A percentile compares a stretch with the other conserved stretches of the same genome.
These are phyloP conservation scores for Xerocomellus intermedius DNA, from an alignment of 768 basidiomycete species.

Conservation along the genomic window DNA sequence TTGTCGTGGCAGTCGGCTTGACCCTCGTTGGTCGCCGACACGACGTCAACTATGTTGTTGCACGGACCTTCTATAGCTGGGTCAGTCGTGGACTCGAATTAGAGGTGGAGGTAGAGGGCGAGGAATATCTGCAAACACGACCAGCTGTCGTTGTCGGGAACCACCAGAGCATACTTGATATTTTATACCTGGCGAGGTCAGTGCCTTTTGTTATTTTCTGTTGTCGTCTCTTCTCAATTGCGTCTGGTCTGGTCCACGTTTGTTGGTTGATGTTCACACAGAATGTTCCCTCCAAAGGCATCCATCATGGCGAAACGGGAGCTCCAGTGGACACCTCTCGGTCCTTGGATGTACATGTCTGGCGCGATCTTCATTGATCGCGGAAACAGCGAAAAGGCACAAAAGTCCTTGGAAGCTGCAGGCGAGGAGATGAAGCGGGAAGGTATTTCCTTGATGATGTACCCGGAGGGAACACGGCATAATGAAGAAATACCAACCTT, in stretches of 20 bases:
- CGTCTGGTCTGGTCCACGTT: conserved; percentile 4
- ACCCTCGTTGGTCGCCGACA: conserved; percentile 63
- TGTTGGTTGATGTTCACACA: conserved; percentile 27
- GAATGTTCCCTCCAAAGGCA: conserved; percentile 78
- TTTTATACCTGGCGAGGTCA: conserved; percentile 78
- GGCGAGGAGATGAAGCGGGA: conserved; percentile 72
- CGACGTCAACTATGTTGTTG: conserved; percentile 82
- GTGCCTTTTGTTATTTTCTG: conserved; percentile 27
- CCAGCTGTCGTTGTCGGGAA: conserved; percentile 83
- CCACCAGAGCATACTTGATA: conserved; percentile 92
- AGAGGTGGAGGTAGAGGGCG: conserved; percentile 77
- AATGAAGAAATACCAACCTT: conserved; percentile 62
- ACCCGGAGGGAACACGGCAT: conserved; percentile 93
- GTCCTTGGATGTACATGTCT: conserved; percentile 86
- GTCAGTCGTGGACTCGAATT: conserved; percentile 65
- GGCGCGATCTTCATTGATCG: conserved; percentile 93
- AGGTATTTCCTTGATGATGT: conserved; percentile 85
- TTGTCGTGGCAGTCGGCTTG: conserved; percentile 65
- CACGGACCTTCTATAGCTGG: conserved; percentile 75
- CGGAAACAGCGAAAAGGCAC: conserved; percentile 70
- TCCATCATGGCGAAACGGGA: conserved; percentile 94
- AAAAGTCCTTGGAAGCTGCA: conserved; percentile 73
- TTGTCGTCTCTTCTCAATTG: conserved; percentile 7
- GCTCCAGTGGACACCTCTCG: conserved; percentile 81
- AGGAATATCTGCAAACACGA: conserved; percentile 69